These are phyloP conservation scores for Psilocybe azurescens DNA, from an alignment of 768 basidiomycete genomes.

Conservation along the genomic window DNA sequence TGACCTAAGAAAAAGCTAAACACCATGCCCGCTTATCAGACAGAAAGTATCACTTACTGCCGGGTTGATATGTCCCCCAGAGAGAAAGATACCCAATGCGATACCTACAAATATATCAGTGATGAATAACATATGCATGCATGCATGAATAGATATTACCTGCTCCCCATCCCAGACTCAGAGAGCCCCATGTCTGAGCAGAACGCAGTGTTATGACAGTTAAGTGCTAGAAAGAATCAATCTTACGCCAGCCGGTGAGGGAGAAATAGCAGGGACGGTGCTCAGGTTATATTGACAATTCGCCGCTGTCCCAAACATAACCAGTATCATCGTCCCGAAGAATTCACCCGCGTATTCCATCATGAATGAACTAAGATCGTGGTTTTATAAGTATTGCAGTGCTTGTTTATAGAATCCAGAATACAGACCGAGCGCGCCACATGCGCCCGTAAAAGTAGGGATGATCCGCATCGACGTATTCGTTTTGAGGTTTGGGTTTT, in stretches of 20 bases:
- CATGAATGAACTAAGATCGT: constrained; percentile 1
- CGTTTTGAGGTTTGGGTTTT: not conserved
- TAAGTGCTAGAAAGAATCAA: not conserved
- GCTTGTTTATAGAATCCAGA: too few relatives aligned
- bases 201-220: not conserved
- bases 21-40: too few relatives aligned
- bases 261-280: constrained; percentile 38
- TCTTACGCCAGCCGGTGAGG: not conserved
- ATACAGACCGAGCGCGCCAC: not conserved
- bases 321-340: constrained; percentile 54
- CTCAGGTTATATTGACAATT: constrained; percentile 57
- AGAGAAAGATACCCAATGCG: constrained; percentile 70
- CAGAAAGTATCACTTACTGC: constrained; percentile 44
- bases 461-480: not conserved
- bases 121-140: not conserved
- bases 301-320: constrained; percentile 57
- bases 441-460: constrained; percentile 1
- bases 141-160: not conserved
- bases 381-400: too few relatives aligned
- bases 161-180: not conserved
- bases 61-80: constrained; percentile 77
- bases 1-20: not conserved
- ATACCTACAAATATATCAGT: constrained; percentile 28
- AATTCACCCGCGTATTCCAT: constrained; percentile 49
- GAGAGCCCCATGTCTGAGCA: not conserved